Evolutionary conservation across 176 grass and related monocot species (phyloP).

Genomic region (Oryza meridionalis): DNA sequence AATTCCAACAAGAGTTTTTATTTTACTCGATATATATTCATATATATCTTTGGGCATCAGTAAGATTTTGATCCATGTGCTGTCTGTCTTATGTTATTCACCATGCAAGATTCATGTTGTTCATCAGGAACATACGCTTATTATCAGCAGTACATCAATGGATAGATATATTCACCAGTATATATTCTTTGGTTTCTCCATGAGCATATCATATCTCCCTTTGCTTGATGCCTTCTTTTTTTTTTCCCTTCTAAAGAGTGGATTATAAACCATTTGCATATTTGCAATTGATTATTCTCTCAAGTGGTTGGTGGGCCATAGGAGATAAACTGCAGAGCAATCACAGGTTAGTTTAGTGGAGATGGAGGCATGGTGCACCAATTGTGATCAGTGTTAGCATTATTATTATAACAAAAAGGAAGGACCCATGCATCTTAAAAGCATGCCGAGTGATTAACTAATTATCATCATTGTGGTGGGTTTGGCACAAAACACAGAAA

Average conservation of each 20-base stretch:
- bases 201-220: slow-evolving; percentile 37
- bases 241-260: slow-evolving; percentile 18
- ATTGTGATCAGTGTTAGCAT: not conserved
- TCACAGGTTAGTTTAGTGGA: slow-evolving; percentile 57
- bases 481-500: slow-evolving; percentile 43
- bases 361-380: slow-evolving; percentile 43
- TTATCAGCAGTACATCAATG: slow-evolving; percentile 22
- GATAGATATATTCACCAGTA: slow-evolving; percentile 10
- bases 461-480: slow-evolving; percentile 41
- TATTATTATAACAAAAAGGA: slow-evolving; percentile 33
- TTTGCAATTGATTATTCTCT: slow-evolving; percentile 28
- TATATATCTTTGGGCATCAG: slow-evolving; percentile 7
- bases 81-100: slow-evolving; percentile 7
- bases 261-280: slow-evolving; percentile 36
- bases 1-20: slow-evolving; percentile 41
- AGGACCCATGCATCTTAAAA: slow-evolving; percentile 36
- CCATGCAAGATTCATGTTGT: slow-evolving; percentile 19
- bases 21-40: slow-evolving; percentile 33
- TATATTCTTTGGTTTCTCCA: slow-evolving; percentile 49
- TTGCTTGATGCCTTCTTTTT: slow-evolving; percentile 34
- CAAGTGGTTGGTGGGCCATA: slow-evolving; percentile 61
- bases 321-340: slow-evolving; percentile 47
- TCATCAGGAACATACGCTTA: not conserved
- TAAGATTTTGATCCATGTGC: slow-evolving; percentile 49
- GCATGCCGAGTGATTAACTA: slow-evolving; percentile 31